Evolutionary conservation across 495 filamentous ascomycete species (phyloP).

Genomic region (Penicillium cosmopolitanum): DNA sequence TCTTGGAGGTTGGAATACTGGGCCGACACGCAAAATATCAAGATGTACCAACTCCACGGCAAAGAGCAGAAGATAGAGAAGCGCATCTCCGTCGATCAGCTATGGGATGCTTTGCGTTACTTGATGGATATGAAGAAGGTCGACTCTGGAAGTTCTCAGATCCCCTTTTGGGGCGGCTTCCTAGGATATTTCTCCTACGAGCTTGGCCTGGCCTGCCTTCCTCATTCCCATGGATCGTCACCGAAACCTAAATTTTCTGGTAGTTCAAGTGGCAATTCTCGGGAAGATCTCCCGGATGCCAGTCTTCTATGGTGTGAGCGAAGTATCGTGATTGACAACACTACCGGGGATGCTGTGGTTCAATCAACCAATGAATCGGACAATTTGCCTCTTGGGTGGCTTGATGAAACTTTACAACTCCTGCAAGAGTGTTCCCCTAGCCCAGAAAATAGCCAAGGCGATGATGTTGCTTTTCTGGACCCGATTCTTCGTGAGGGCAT

Average conservation of each 20-base stretch:
- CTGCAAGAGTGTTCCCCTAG: constrained; percentile 16
- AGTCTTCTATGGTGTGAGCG: constrained; percentile 76
- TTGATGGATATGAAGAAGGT: constrained; percentile 60
- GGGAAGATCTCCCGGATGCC: constrained; percentile 66
- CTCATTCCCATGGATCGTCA: constrained; percentile 33
- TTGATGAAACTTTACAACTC: constrained; percentile 35
- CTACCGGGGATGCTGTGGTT: constrained; percentile 60
- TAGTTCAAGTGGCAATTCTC: constrained; percentile 7
- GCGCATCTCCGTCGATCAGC: constrained; percentile 32
- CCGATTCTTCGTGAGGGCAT: constrained; percentile 36
- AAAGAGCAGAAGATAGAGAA: constrained; percentile 20
- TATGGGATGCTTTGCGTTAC: constrained; percentile 49
- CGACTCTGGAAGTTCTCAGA: constrained; percentile 39
- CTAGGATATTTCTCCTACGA: constrained; percentile 93
- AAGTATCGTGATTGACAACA: constrained; percentile 81
- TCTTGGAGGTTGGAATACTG: constrained; percentile 51
- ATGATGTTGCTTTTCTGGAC: constrained; percentile 32
- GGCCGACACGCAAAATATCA: constrained; percentile 27
- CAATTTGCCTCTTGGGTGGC: constrained; percentile 39
- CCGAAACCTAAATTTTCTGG: constrained; percentile 5
- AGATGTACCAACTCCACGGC: constrained; percentile 27
- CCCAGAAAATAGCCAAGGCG: constrained; percentile 6
- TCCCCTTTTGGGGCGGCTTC: constrained; percentile 85
- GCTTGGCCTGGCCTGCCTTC: constrained; percentile 63
- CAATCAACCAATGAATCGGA: constrained; percentile 58